These are phyloP conservation scores for Sporothrix pallida DNA, from an alignment of 2,329 filamentous ascomycete species.

Conservation along the genomic window DNA sequence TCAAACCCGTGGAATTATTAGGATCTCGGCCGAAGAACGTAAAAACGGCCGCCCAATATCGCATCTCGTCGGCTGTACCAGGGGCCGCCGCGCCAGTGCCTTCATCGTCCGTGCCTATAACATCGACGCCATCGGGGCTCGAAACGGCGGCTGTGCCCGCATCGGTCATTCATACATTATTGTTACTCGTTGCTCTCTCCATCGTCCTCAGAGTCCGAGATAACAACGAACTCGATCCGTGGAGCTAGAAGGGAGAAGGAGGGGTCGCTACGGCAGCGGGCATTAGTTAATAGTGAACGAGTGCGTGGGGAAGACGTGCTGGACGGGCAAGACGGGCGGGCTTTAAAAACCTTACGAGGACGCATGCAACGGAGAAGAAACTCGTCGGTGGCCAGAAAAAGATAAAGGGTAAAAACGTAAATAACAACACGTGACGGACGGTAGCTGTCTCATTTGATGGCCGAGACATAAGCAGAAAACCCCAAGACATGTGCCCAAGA, in stretches of 20 bases:
- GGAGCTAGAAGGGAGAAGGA: neutral
- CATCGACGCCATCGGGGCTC: slow-evolving; percentile 1
- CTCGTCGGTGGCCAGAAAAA: neutral
- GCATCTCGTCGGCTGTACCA: neutral
- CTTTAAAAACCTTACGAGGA: neutral
- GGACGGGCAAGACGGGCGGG: neutral
- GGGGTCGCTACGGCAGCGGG: neutral
- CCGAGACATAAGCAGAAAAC: too few species aligned
- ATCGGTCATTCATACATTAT: neutral
- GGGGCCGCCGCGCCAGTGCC: neutral
- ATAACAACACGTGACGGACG: too few species aligned
- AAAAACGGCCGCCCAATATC: neutral
- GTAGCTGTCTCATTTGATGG: too few species aligned
- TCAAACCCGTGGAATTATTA: too few species aligned
- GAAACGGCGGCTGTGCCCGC: neutral
- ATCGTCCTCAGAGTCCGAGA: neutral
- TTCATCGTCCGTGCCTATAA: neutral
- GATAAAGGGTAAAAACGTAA: too few species aligned
- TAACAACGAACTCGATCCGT: neutral
- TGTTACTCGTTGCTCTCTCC: neutral
- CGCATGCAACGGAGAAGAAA: neutral
- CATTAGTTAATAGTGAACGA: neutral
- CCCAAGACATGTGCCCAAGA: too few species aligned
- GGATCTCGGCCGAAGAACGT: neutral
- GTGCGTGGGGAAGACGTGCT: neutral